Base-by-base conservation (phyloP, 2,329 filamentous ascomycete species). In the Colletotrichum sp. region DNA sequence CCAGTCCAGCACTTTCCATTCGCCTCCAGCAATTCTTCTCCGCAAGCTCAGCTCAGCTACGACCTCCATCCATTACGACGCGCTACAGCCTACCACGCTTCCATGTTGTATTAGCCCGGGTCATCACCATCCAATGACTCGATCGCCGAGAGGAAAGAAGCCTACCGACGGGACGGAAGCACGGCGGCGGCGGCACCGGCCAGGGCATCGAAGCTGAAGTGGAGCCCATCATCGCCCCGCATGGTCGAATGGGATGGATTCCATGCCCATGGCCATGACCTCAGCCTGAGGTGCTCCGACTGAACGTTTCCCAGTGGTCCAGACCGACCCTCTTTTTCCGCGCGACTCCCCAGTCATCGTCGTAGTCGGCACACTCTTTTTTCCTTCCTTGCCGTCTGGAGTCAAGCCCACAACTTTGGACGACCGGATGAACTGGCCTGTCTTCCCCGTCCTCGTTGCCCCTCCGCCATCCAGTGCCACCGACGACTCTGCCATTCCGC, bases 161-260 rank as follows among this genome's bases (percentile, higher is more conserved):
- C 43, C 32, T 64, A 65, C 34, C 70, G 21, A 68, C 57, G 32
- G 64, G 63, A 72, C 70, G 70, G 64, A 43, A 64, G 68, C 21
- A 55, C 60, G 10, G 26, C 68, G 60, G 43, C 57, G 65, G 28
- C 71, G 8, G 68, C 59, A 36, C 30, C 67, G 48, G 34, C 60
- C 34, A 61, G 14, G 68, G 39, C 30, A 48, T 34, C 48, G 67
- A 59, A 61, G 72, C 36, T 43, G 55, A 13, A 18, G 69, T 68
- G 57, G 64, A 59, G 48, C 21, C 34, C 14, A 32, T 66, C 24
- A 24, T 24, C 9, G 34, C 34, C 59, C 59, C 30, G 34, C 28
- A 21, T 24, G 57, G 48, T 65, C 74, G 65, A 76, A 76, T 76
- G 71, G 70, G 74, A 48, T 73, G 36, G 34, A 60, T 76, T 76